Base-by-base conservation (phyloP, 108 stramenopile genomes). In the Stephanodiscus triporus region DNA sequence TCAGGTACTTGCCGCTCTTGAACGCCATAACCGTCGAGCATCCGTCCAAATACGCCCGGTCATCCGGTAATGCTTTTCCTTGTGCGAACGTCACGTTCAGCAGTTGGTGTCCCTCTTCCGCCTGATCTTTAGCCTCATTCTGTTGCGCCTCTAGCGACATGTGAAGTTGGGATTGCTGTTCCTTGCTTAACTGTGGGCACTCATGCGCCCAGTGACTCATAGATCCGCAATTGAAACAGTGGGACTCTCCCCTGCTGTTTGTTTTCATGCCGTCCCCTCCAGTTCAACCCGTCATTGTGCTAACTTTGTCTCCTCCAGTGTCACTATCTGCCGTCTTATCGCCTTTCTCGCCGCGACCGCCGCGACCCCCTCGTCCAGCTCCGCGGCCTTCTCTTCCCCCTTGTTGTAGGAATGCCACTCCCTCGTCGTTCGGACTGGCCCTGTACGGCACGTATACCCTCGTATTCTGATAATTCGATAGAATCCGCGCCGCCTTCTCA, bases 351-450 rank as follows among this genome's bases (percentile, higher is more conserved):
- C 63, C 8, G 36, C 43, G 42, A 9, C 40, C 40, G 3, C 34
- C 42, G 4, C 38, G 40, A 23, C 40, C 63, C 6, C 32, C 24
- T 32, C 40, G 34, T 22, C 38, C 36, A 6, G 36, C 63, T 26
- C 63, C 38, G 40, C 63, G 29, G 22, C 4, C 32, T 16, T 10
- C 40, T 26, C 63, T 24, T 29, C 49, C 26, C n/a, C 54, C 58
- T 14, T n/a, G 4, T 32, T 72, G 71, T 19, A 72, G 16, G 71
- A 72, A 72, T 3, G 59, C 60, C 45, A 72, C 29, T 11, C 71
- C 71, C 8, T 59, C 57, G 29, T 60, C 7, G 36, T 27, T 24
- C 29, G 47, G 53, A 47, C 16, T 40, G 49, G 20, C 49, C 5
- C 20, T 36, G 36, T 20, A 20, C 9, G 49, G 49, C 20, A 61